A percentile compares a stretch with the other conserved stretches of the same genome.
These are phyloP conservation scores for Trichoderma sp. DNA, from an alignment of 2,329 filamentous ascomycete species.

Conservation along the genomic window DNA sequence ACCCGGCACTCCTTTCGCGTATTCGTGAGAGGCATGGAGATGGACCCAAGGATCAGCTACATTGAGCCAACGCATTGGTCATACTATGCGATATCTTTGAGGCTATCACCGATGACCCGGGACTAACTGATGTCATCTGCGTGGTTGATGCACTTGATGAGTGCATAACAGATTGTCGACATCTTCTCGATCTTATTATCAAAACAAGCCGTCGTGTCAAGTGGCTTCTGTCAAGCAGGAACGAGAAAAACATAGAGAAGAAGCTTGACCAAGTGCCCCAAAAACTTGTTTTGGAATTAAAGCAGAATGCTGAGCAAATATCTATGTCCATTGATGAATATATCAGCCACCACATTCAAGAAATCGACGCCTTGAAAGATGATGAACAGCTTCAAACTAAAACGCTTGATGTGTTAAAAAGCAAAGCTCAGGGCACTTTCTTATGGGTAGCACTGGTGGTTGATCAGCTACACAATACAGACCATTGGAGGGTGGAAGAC, in stretches of 20 bases:
- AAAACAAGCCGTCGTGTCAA: not conserved
- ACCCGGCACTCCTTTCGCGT: slow-evolving; percentile 33
- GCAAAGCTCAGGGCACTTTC: not conserved
- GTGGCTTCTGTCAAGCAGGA: not conserved
- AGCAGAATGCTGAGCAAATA: not conserved
- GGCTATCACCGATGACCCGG: slow-evolving; percentile 35
- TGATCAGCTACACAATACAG: not conserved
- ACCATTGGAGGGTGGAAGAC: not conserved
- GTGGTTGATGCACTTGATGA: slow-evolving; percentile 25
- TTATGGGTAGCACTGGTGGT: not conserved
- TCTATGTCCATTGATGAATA: not conserved
- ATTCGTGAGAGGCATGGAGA: slow-evolving; percentile 32
- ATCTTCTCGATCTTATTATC: not conserved
- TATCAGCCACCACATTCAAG: not conserved
- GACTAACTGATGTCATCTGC: slow-evolving; percentile 34
- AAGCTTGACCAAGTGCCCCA: not conserved
- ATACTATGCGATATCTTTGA: slow-evolving; percentile 38
- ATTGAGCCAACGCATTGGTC: slow-evolving; percentile 37
- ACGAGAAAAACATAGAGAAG: not conserved
- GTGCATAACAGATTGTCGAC: not conserved
- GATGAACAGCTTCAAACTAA: not conserved
- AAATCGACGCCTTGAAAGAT: not conserved
- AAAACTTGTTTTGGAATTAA: not conserved
- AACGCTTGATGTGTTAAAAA: rapidly evolving
- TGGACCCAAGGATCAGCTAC: slow-evolving; percentile 33